phyloP scores from a whole-genome alignment of 768 basidiomycete species.

The Suillus fuscotomentosus region DNA sequence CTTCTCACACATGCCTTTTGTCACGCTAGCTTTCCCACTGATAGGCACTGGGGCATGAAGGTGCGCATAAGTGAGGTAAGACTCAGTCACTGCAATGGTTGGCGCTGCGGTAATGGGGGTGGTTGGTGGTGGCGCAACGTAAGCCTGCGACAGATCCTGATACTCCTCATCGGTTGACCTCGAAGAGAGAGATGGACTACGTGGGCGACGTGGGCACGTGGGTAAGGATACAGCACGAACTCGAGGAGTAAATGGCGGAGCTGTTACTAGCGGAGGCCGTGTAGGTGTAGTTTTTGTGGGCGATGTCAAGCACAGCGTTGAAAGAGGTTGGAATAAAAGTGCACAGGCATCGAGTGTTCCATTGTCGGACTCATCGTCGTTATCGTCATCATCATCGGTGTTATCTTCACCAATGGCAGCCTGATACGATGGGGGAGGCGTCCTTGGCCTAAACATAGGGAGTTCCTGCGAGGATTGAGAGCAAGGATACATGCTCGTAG shows the following conservation, averaged over 20 bases:
- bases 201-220: slow-evolving; percentile 9
- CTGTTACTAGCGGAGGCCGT: slow-evolving; percentile 13
- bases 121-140: slow-evolving; percentile 24
- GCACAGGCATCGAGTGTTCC: slow-evolving; percentile 21
- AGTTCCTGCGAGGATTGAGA: slow-evolving; percentile 11
- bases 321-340: slow-evolving; percentile 27
- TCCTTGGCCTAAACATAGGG: slow-evolving; percentile 23
- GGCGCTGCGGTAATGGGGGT: slow-evolving; percentile 21
- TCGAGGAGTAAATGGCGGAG: slow-evolving; percentile 15
- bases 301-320: slow-evolving; percentile 16
- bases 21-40: neutral
- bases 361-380: slow-evolving; percentile 6
- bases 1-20: slow-evolving; percentile 4
- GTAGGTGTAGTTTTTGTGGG: slow-evolving; percentile 5
- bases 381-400: neutral
- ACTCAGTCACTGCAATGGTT: slow-evolving; percentile 17
- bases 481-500: slow-evolving; percentile 27
- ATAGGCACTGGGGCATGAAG: slow-evolving; percentile 17
- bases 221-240: slow-evolving; percentile 29
- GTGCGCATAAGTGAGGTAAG: slow-evolving; percentile 29
- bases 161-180: slow-evolving; percentile 15
- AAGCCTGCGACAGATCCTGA: slow-evolving; percentile 29
- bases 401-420: slow-evolving; percentile 7
- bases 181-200: slow-evolving; percentile 16
- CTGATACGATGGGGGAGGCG: slow-evolving; percentile 26